Conservation (phyloP, 1,139 yeast genomes). For the Diutina pseudorugosa region DNA sequence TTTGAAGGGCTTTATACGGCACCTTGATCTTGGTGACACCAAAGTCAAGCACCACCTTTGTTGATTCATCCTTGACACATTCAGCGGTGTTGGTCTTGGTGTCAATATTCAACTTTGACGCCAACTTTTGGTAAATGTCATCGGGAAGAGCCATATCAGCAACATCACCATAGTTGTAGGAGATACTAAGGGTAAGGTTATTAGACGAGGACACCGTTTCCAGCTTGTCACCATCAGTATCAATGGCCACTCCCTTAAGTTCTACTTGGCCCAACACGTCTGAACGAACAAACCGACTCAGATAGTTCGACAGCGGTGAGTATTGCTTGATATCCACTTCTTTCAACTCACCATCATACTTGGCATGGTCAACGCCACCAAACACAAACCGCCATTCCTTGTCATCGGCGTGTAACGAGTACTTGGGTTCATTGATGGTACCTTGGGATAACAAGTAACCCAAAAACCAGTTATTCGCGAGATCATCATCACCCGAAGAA, state of each 20-base stretch:
- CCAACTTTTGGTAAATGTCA: background rate
- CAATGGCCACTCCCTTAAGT: background rate
- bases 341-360: background rate
- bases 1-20: background rate
- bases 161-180: background rate
- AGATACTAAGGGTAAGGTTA: background rate
- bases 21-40: background rate
- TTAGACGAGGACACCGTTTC: background rate
- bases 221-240: background rate
- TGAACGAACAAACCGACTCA: background rate
- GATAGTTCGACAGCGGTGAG: conserved; percentile 1
- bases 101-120: background rate
- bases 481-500: background rate
- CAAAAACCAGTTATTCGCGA: conserved; percentile 1
- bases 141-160: background rate
- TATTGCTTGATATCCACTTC: background rate
- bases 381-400: background rate
- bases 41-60: background rate
- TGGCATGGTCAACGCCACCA: conserved; percentile 1
- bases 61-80: background rate
- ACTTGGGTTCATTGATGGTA: background rate
- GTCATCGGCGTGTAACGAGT: background rate
- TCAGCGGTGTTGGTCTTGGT: background rate
- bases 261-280: background rate
- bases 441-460: background rate